Evolutionary conservation across 2,329 filamentous ascomycete genomes (phyloP).

Genomic region (Pseudogymnoascus sp.): DNA sequence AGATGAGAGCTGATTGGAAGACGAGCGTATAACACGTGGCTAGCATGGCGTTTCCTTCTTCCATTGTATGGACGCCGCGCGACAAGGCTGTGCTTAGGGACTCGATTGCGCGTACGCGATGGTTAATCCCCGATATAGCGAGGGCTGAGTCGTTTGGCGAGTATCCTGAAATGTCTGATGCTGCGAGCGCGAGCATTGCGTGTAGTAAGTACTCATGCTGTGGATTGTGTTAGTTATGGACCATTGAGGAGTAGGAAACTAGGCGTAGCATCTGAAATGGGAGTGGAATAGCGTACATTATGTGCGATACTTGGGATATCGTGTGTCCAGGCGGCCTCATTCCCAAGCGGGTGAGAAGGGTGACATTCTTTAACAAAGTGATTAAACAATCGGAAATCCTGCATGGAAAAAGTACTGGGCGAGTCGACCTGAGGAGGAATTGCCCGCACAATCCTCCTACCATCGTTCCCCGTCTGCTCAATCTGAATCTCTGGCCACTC

Average conservation of each 20-base stretch:
- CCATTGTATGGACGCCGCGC: conserved; percentile 35
- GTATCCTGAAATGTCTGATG: conserved; percentile 43
- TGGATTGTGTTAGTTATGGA: not conserved
- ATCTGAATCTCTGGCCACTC: too few species aligned
- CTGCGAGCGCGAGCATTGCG: conserved; percentile 60
- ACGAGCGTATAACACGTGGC: conserved; percentile 54
- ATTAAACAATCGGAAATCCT: conserved; percentile 60
- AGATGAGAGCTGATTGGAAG: conserved; percentile 51
- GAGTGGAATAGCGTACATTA: conserved; percentile 39
- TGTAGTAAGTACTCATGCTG: conserved; percentile 64
- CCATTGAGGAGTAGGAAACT: not conserved
- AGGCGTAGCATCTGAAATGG: not conserved
- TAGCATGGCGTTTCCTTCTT: conserved; percentile 54
- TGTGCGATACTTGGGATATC: conserved; percentile 62
- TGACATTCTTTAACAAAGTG: conserved; percentile 57
- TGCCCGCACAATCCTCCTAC: too few species aligned
- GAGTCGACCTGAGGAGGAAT: too few species aligned
- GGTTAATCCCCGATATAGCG: conserved; percentile 38
- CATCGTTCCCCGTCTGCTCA: too few species aligned
- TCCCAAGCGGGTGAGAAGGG: conserved; percentile 58
- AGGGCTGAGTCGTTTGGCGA: not conserved
- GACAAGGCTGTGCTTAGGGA: conserved; percentile 36
- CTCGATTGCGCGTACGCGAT: conserved; percentile 59
- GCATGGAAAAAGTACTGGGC: too few species aligned
- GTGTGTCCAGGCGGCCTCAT: conserved; percentile 61